Base-by-base conservation (phyloP, 2,329 filamentous ascomycete species). In the Cladosporium austrohemisphaericum region DNA sequence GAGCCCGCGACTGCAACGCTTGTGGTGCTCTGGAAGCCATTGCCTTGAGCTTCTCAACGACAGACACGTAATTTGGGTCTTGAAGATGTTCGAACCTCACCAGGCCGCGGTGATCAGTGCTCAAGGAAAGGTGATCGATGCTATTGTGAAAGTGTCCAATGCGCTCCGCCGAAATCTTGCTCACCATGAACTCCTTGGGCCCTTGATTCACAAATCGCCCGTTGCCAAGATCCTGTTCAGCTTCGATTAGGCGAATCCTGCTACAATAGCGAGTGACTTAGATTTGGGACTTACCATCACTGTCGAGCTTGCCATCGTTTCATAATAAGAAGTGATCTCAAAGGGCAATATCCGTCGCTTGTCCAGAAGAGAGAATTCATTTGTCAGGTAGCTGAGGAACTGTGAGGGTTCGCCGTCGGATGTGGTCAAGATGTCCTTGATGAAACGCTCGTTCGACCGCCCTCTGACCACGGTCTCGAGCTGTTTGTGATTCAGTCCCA, bases 391-490 rank as follows among this genome's bases (percentile, higher is more conserved):
- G 19, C 16, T 40, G 3, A 48, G 25, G 8, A 48, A 37, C 18
- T 37, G 44, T 8, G 44, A 48, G 5, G 44, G n/a, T 22, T 48
- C 33, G 4, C 31, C 33, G 7, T 37, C 33, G 9, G 31, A 36
- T 8, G 28, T n/a, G 3, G 40, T 33, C 19, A 38, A 29, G 23
- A 48, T 20, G 14, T 44, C 41, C 5, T 14, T 13, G 11, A 44
- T 16, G 18, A 44, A 33, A 44, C 3, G 7, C 28, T 44, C 19
- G n/a, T 33, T 44, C 5, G 14, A 11, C 28, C 16, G 41, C 23
- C 41, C 41, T n/a, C n/a, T 44, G 11, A 44, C 41, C 3, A 44
- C 28, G 33, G 41, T 33, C 41, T 32, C 18, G 5, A 44, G 41
- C 41, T 44, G 41, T 10, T 14, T 22, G 20, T 33, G 41, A 25